These are phyloP conservation scores for Agapanthus africanus DNA, from an alignment of 106 monocot species.

Conservation along the genomic window DNA sequence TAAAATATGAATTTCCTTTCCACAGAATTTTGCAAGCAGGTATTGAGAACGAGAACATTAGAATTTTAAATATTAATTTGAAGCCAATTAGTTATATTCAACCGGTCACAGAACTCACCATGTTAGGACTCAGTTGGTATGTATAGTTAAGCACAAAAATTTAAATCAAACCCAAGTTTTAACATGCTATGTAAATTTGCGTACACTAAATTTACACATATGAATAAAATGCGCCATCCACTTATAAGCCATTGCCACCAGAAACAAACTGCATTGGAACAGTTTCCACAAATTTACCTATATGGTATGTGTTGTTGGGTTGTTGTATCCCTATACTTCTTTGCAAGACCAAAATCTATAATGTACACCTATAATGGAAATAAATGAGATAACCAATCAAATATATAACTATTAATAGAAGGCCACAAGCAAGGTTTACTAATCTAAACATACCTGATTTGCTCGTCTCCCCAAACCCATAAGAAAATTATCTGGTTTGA, in stretches of 20 bases:
- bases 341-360: constrained; percentile 74
- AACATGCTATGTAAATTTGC: neutral
- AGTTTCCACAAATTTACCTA: constrained; percentile 26
- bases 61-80: neutral
- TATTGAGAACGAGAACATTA: neutral
- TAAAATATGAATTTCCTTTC: neutral
- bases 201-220: neutral
- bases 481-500: constrained; percentile 79
- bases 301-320: constrained; percentile 66
- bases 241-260: neutral
- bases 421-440: no score
- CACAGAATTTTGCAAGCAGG: neutral
- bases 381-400: neutral
- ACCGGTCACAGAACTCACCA: neutral
- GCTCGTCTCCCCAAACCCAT: constrained; percentile 74
- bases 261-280: constrained; percentile 7
- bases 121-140: no score
- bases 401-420: neutral
- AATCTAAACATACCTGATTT: constrained; percentile 39
- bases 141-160: neutral
- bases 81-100: neutral
- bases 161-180: neutral
- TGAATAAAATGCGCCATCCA: neutral
- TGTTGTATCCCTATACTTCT: constrained; percentile 57
- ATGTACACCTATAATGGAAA: constrained; percentile 36